Evolutionary conservation across 306 rosid species (phyloP).

Genomic region (Inga leiocalycina): DNA sequence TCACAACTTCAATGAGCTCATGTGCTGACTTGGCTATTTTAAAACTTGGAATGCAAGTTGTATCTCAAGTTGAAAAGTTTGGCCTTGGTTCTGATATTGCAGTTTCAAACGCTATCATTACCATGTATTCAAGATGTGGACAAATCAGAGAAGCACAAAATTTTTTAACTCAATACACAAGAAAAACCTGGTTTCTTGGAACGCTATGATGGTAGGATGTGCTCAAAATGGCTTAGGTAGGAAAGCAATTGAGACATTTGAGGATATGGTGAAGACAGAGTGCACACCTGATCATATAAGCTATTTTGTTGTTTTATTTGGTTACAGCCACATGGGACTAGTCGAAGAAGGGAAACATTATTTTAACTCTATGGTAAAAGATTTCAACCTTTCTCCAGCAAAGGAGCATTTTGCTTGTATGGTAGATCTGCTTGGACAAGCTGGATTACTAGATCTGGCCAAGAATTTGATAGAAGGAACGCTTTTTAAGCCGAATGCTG

Average conservation of each 20-base stretch:
- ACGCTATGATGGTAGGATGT: slow-evolving; percentile 23
- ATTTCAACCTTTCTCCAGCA: slow-evolving; percentile 42
- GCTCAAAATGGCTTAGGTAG: slow-evolving; percentile 54
- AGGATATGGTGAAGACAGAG: slow-evolving; percentile 40
- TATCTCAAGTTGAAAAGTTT: slow-evolving; percentile 45
- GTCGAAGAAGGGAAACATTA: slow-evolving; percentile 45
- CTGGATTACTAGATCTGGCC: slow-evolving; percentile 49
- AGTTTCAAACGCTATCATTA: slow-evolving; percentile 47
- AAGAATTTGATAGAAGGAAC: slow-evolving; percentile 44
- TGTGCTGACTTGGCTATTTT: slow-evolving; percentile 51
- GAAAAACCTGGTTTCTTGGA: slow-evolving; percentile 31
- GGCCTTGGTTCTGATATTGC: slow-evolving; percentile 44
- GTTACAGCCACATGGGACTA: slow-evolving; percentile 53
- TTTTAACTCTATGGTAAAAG: slow-evolving; percentile 47
- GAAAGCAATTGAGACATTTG: slow-evolving; percentile 43
- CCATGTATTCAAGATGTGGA: slow-evolving; percentile 55
- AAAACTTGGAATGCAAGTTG: slow-evolving; percentile 49
- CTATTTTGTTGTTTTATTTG: slow-evolving; percentile 47
- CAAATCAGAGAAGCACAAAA: slow-evolving; percentile 42
- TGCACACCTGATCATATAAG: slow-evolving; percentile 51
- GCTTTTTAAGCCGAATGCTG: slow-evolving; percentile 47
- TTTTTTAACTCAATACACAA: slow-evolving; percentile 38
- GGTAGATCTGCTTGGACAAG: slow-evolving; percentile 60
- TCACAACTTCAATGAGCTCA: slow-evolving; percentile 44
- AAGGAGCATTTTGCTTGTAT: slow-evolving; percentile 52